These are phyloP conservation scores for Striga hermonthica DNA, from an alignment of 305 asterid genomes.

Conservation along the genomic window DNA sequence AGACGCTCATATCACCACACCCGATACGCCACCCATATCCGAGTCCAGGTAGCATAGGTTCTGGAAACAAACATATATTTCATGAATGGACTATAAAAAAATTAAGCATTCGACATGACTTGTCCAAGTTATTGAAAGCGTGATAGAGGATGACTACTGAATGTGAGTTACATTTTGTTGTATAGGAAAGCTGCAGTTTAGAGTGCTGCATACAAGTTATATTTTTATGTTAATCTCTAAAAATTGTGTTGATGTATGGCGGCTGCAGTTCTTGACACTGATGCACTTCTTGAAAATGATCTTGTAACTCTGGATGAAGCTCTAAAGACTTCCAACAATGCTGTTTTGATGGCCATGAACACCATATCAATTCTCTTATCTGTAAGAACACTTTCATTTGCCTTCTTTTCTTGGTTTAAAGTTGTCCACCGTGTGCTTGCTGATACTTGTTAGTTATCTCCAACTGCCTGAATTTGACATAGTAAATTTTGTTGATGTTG, in stretches of 20 bases:
- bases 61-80: conserved; percentile 2
- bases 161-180: conserved; percentile 21
- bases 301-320: conserved; percentile 95
- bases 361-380: conserved; percentile 70
- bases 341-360: conserved; percentile 88
- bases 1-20: no score
- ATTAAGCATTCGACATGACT: conserved; percentile 16
- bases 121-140: neutral
- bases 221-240: conserved; percentile 44
- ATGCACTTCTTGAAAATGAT: conserved; percentile 82
- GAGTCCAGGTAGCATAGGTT: no score
- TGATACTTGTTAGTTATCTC: conserved; percentile 23
- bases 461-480: conserved; percentile 24
- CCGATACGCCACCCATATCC: no score
- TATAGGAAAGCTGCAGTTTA: conserved; percentile 34
- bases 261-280: conserved; percentile 87
- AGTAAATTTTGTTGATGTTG: conserved; percentile 28
- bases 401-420: conserved; percentile 28
- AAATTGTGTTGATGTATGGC: conserved; percentile 33
- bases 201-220: conserved; percentile 50
- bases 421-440: conserved; percentile 20
- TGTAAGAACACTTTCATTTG: conserved; percentile 45
- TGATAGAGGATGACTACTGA: conserved; percentile 20
- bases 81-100: neutral
- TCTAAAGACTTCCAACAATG: conserved; percentile 68